Conservation (phyloP, 345 rosid species). For the Eucalyptus curtisii region DNA sequence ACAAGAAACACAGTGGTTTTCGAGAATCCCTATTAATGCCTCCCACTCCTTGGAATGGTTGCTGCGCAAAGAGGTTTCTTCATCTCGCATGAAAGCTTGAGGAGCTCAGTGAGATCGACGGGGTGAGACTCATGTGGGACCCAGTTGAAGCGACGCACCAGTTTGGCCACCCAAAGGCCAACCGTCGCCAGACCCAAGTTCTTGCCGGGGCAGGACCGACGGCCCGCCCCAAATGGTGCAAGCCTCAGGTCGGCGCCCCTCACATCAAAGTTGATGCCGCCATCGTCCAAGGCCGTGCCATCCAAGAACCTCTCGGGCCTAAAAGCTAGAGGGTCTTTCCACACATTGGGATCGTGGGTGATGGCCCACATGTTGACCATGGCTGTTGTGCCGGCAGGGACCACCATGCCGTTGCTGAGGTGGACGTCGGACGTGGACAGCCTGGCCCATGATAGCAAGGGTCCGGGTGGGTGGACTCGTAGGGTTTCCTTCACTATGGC, state of each 20-base stretch:
- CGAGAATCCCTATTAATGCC: not conserved
- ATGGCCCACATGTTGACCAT: slow-evolving; percentile 64
- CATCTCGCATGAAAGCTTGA: slow-evolving; percentile 40
- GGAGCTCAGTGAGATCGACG: slow-evolving; percentile 22
- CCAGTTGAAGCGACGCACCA: slow-evolving; percentile 35
- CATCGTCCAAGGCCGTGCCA: not conserved
- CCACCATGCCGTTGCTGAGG: slow-evolving; percentile 32
- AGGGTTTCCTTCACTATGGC: slow-evolving; percentile 45
- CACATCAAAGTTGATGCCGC: slow-evolving; percentile 18
- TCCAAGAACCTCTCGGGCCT: slow-evolving; percentile 25
- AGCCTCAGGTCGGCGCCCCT: slow-evolving; percentile 31
- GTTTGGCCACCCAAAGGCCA: slow-evolving; percentile 31
- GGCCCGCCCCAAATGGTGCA: slow-evolving; percentile 54
- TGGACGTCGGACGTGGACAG: slow-evolving; percentile 35
- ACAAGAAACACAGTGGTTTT: not conserved
- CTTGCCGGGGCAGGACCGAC: slow-evolving; percentile 50
- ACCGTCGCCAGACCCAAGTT: slow-evolving; percentile 28
- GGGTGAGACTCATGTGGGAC: slow-evolving; percentile 7
- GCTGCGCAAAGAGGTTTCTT: slow-evolving; percentile 24
- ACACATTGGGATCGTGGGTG: slow-evolving; percentile 29
- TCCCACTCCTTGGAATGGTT: slow-evolving; percentile 8
- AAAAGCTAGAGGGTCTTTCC: slow-evolving; percentile 25
- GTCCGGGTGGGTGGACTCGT: slow-evolving; percentile 40
- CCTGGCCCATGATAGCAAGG: slow-evolving; percentile 50
- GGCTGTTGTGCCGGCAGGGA: slow-evolving; percentile 33